Conservation (phyloP, 805 yeast genomes). For the Ascoidea rubescens region DNA sequence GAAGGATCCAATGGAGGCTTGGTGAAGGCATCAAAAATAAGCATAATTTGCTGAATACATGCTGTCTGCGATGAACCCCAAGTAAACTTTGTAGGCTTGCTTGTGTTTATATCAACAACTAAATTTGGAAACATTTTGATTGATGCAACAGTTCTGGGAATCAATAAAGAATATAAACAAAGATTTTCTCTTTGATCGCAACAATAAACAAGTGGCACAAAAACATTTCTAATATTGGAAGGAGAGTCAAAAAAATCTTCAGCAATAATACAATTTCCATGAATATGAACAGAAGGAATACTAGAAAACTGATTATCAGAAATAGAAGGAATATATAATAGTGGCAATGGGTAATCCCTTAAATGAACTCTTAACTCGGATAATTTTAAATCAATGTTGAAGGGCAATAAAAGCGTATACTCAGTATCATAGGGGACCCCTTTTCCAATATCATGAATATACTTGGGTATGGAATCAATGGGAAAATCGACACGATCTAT, state of each 20-base stretch:
- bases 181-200: constrained; percentile 23
- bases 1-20: constrained; percentile 89
- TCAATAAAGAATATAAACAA: constrained; percentile 37
- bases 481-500: constrained; percentile 39
- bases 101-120: constrained; percentile 37
- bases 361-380: constrained; percentile 56
- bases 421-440: constrained; percentile 63
- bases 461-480: constrained; percentile 38
- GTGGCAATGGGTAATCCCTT: constrained; percentile 79
- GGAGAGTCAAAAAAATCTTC: constrained; percentile 43
- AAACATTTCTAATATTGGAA: constrained; percentile 42
- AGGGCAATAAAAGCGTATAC: constrained; percentile 59
- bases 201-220: constrained; percentile 47
- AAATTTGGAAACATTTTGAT: constrained; percentile 60
- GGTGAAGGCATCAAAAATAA: constrained; percentile 67
- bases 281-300: constrained; percentile 22
- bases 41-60: constrained; percentile 67
- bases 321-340: constrained; percentile 53
- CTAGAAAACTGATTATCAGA: constrained; percentile 17
- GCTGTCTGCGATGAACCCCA: constrained; percentile 86
- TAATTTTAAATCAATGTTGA: constrained; percentile 38
- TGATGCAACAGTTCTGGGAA: constrained; percentile 66
- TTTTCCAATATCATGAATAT: constrained; percentile 60
- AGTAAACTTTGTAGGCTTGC: constrained; percentile 46
- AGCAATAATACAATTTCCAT: constrained; percentile 55